phyloP scores from a whole-genome alignment of 331 rosid genomes.

The Pyracantha coccinea region DNA sequence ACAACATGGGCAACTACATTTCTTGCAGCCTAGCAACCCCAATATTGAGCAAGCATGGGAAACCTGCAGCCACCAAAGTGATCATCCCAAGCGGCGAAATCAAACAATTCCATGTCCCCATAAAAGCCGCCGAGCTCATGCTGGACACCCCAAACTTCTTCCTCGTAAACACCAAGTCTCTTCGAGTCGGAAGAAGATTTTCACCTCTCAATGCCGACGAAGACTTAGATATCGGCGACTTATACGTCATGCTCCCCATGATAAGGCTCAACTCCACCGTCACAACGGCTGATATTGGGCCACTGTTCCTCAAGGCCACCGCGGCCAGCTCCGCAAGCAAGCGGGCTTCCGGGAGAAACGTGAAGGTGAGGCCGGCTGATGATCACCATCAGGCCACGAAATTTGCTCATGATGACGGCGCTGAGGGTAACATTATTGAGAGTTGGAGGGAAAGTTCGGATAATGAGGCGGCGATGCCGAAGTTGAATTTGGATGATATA shows the following conservation, averaged over 20 bases:
- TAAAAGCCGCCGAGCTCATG: slow-evolving; percentile 77
- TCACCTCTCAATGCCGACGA: slow-evolving; percentile 63
- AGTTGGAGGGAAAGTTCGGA: not conserved
- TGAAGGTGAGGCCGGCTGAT: slow-evolving; percentile 21
- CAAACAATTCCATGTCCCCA: slow-evolving; percentile 13
- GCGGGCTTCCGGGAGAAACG: slow-evolving; percentile 26
- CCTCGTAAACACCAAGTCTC: slow-evolving; percentile 41
- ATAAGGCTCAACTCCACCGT: slow-evolving; percentile 52
- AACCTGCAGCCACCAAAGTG: slow-evolving; percentile 33
- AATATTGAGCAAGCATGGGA: slow-evolving; percentile 20
- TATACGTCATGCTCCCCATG: slow-evolving; percentile 67
- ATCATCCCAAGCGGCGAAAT: slow-evolving; percentile 62
- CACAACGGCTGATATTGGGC: slow-evolving; percentile 49
- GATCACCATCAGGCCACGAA: not conserved
- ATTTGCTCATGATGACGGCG: not conserved
- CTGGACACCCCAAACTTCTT: slow-evolving; percentile 71
- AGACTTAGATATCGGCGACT: slow-evolving; percentile 51
- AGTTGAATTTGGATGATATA: slow-evolving; percentile 45
- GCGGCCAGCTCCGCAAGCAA: slow-evolving; percentile 27
- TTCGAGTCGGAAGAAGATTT: slow-evolving; percentile 48
- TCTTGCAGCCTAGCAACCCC: slow-evolving; percentile 48
- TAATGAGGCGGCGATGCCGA: not conserved
- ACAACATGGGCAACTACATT: slow-evolving; percentile 60
- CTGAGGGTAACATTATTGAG: not conserved
- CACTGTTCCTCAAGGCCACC: slow-evolving; percentile 25